Percentiles rank a stretch among this genome's conserved stretches.
Evolutionary conservation across 2,329 filamentous ascomycete species (phyloP).

Genomic region (Cytospora paraplurivora): DNA sequence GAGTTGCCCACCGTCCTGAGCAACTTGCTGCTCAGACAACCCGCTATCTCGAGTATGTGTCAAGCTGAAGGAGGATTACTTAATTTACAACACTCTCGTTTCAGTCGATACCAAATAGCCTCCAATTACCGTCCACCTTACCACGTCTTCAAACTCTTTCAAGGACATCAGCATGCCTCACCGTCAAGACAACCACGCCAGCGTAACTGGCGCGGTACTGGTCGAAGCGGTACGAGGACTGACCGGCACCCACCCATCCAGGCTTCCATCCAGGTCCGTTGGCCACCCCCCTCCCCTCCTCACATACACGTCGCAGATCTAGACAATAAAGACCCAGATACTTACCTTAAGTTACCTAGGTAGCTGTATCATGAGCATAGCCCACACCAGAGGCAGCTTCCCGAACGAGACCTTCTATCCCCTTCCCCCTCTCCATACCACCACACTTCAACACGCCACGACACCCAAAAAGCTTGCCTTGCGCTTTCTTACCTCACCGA

Average conservation of each 20-base stretch:
- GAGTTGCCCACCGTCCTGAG: too few species aligned
- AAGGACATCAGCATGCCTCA: too few species aligned
- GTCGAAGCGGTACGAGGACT: too few species aligned
- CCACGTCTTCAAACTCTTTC: too few species aligned
- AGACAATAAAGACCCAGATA: not conserved
- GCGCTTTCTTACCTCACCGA: slow-evolving; percentile 58
- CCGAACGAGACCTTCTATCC: slow-evolving; percentile 56
- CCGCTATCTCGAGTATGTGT: too few species aligned
- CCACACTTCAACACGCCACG: slow-evolving; percentile 49
- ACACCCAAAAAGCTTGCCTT: slow-evolving; percentile 51
- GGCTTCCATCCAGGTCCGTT: slow-evolving; percentile 43
- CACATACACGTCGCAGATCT: too few species aligned
- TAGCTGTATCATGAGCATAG: slow-evolving; percentile 29
- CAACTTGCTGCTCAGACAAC: too few species aligned
- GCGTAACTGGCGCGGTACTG: too few species aligned
- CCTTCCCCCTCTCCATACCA: slow-evolving; percentile 48
- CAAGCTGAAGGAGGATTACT: too few species aligned
- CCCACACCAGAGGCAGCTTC: slow-evolving; percentile 57
- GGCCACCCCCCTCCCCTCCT: not conserved
- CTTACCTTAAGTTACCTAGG: not conserved
- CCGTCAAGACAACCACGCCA: not conserved
- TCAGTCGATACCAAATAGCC: too few species aligned
- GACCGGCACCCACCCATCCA: slow-evolving; percentile 40
- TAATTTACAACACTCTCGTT: too few species aligned
- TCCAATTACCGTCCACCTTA: too few species aligned